phyloP scores from a whole-genome alignment of 2,329 filamentous ascomycete species.

The Ilyonectria mors-panacis region DNA sequence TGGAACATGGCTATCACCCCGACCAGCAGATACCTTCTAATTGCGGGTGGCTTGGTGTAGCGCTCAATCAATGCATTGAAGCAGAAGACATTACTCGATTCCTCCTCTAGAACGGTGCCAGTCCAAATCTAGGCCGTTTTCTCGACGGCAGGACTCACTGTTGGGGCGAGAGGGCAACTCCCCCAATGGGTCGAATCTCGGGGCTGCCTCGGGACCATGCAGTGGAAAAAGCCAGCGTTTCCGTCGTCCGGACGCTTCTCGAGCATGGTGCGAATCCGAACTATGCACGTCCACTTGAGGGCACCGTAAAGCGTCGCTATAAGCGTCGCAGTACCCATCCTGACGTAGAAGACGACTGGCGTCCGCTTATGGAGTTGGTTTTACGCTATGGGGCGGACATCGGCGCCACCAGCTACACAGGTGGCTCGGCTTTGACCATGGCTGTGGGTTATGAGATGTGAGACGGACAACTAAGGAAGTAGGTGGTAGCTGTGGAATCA shows the following conservation, averaged over 20 bases:
- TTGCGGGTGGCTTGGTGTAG: neutral
- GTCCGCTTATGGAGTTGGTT: too few species aligned
- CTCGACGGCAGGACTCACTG: neutral
- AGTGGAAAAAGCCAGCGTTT: too few species aligned
- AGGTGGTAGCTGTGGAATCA: neutral
- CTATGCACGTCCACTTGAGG: too few species aligned
- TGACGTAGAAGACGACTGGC: too few species aligned
- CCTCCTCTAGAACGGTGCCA: neutral
- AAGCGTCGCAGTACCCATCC: too few species aligned
- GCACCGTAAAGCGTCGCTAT: too few species aligned
- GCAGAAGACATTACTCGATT: neutral
- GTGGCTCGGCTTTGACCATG: too few species aligned
- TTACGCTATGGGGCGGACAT: too few species aligned
- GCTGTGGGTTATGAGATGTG: too few species aligned
- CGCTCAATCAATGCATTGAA: neutral
- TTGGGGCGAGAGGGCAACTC: neutral
- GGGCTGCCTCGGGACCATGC: neutral
- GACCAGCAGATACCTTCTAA: neutral
- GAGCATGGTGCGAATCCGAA: too few species aligned
- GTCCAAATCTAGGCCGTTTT: neutral
- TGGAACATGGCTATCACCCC: slow-evolving; percentile 1
- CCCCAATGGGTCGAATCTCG: neutral
- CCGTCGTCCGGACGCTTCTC: too few species aligned
- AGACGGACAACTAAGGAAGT: neutral
- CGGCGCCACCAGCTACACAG: too few species aligned